A percentile compares a stretch with the other conserved stretches of the same genome.
Evolutionary conservation across 177 flowering plant genomes (phyloP).

Genomic region (Vitis hybrid): DNA sequence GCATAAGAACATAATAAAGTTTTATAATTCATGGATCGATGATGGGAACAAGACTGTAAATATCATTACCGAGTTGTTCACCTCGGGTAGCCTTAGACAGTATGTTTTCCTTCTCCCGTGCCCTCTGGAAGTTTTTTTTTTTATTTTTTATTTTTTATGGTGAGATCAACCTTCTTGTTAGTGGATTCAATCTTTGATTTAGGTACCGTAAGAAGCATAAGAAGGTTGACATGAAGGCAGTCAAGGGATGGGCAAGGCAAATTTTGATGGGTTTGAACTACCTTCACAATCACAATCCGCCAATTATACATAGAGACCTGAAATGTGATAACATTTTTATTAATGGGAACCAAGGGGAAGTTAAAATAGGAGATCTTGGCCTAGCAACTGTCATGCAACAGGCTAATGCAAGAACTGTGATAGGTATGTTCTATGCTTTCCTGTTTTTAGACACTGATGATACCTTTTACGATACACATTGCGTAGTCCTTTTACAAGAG

Average conservation of each 20-base stretch:
- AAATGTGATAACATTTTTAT: too few relatives aligned
- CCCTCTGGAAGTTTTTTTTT: neutral
- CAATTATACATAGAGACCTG: constrained; percentile 23
- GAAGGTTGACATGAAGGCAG: constrained; percentile 52
- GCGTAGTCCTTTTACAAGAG: neutral
- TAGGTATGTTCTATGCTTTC: constrained; percentile 33
- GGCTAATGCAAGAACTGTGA: constrained; percentile 53
- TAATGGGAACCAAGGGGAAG: too few relatives aligned
- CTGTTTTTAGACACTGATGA: neutral
- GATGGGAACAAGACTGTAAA: constrained; percentile 53
- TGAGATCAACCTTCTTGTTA: constrained; percentile 6
- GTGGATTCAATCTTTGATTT: constrained; percentile 12
- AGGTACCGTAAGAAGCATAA: constrained; percentile 63
- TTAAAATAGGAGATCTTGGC: constrained; percentile 42
- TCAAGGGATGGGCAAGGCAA: constrained; percentile 59
- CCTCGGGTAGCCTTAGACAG: constrained; percentile 68
- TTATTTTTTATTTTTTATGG: neutral
- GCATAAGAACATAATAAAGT: constrained; percentile 53
- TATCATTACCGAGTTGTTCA: constrained; percentile 63
- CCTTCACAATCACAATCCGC: constrained; percentile 61
- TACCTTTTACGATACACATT: neutral
- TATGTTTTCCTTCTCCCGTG: constrained; percentile 22
- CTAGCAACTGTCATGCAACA: constrained; percentile 65
- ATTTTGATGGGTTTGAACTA: constrained; percentile 54
- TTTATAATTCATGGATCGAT: constrained; percentile 61